A percentile compares a stretch with the other conserved stretches of the same genome.
Evolutionary conservation across 495 filamentous ascomycete genomes (phyloP).

Genomic region (Aspergillus leporis): DNA sequence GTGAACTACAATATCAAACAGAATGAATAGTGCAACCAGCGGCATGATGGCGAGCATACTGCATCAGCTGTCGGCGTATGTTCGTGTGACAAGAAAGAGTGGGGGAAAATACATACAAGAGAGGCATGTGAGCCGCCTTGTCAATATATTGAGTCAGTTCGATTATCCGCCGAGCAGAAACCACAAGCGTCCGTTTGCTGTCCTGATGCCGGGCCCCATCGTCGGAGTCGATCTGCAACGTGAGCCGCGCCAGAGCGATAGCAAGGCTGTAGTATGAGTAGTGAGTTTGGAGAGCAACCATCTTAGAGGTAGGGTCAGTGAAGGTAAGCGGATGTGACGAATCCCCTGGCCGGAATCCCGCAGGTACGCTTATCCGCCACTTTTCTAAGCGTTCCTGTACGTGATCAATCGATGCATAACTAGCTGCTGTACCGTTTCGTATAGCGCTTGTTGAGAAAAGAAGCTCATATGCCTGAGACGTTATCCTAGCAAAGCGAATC

Average conservation of each 20-base stretch:
- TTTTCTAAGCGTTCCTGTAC: conserved; percentile 28
- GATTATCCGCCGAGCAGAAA: conserved; percentile 27
- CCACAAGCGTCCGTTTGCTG: conserved; percentile 25
- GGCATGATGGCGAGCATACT: conserved; percentile 29
- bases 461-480: conserved; percentile 30
- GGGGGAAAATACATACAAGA: conserved; percentile 26
- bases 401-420: conserved; percentile 24
- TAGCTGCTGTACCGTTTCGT: conserved; percentile 22
- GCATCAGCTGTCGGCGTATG: background rate
- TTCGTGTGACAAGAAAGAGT: background rate
- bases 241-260: conserved; percentile 31
- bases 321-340: background rate
- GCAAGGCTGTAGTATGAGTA: conserved; percentile 29
- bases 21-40: conserved; percentile 36
- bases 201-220: conserved; percentile 17
- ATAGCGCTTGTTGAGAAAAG: conserved; percentile 34
- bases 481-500: conserved; percentile 27
- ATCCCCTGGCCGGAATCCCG: conserved; percentile 24
- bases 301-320: background rate
- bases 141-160: conserved; percentile 36
- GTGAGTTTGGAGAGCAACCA: conserved; percentile 10
- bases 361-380: conserved; percentile 32
- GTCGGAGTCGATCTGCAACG: conserved; percentile 26
- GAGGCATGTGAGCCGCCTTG: conserved; percentile 28
- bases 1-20: conserved; percentile 44